phyloP scores from a whole-genome alignment of 2,329 filamentous ascomycete genomes.

The Neocucurbitaria cava region DNA sequence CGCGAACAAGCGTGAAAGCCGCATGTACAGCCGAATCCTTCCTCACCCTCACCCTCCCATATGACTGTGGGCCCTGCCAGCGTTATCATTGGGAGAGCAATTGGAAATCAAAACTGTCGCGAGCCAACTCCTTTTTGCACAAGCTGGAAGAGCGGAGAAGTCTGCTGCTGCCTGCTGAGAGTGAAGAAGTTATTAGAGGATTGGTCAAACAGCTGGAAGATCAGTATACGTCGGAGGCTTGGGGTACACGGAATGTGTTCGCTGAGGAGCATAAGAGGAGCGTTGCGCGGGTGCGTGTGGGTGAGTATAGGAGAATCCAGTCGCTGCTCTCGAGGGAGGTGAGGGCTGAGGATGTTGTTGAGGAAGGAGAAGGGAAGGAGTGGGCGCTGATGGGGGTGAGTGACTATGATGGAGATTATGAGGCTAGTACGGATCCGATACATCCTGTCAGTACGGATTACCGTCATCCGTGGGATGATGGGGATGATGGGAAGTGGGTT shows the following conservation, averaged over 20 bases:
- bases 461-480: conserved; percentile 11
- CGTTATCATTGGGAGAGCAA: conserved; percentile 18
- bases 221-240: conserved; percentile 12
- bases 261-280: conserved; percentile 8
- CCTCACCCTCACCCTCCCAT: conserved; percentile 23
- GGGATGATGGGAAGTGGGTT: conserved; percentile 20
- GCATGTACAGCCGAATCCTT: conserved; percentile 36
- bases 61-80: conserved; percentile 33
- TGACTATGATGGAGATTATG: conserved; percentile 26
- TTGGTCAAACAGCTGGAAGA: conserved; percentile 21
- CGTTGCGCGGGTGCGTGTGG: conserved; percentile 10
- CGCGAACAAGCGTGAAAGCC: conserved; percentile 12
- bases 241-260: conserved; percentile 18
- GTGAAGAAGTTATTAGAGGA: conserved; percentile 4
- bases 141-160: conserved; percentile 12
- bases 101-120: conserved; percentile 25
- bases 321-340: conserved; percentile 28
- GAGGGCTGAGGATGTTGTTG: conserved; percentile 22
- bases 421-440: conserved; percentile 30
- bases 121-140: too few relatives aligned
- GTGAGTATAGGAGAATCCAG: neutral
- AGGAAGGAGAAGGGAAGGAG: neutral
- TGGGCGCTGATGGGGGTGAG: conserved; percentile 10
- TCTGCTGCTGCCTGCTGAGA: too few relatives aligned
- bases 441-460: conserved; percentile 29